These are phyloP conservation scores for Metschnikowia rubicola DNA, from an alignment of 805 yeast species.

Conservation along the genomic window DNA sequence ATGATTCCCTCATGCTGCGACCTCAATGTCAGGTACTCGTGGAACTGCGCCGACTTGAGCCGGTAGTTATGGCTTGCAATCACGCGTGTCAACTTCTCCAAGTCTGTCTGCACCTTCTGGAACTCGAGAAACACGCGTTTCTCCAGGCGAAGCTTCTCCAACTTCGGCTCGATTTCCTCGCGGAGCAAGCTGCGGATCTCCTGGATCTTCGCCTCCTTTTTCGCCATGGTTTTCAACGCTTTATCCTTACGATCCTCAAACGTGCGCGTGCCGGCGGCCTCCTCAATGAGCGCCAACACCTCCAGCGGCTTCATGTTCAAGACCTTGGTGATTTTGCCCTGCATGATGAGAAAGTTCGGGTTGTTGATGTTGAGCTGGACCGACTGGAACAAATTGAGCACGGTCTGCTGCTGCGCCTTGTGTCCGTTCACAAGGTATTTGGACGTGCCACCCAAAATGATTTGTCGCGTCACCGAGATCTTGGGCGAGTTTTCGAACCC, in stretches of 20 bases:
- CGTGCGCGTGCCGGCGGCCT: constrained; percentile 96
- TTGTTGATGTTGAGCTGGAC: constrained; percentile 95
- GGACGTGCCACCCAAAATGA: constrained; percentile 85
- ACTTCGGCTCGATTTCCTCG: constrained; percentile 92
- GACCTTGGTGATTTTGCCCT: constrained; percentile 96
- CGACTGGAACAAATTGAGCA: constrained; percentile 83
- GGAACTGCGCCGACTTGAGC: constrained; percentile 36
- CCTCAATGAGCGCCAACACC: constrained; percentile 86
- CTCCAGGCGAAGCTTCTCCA: constrained; percentile 75
- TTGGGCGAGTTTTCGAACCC: constrained; percentile 77
- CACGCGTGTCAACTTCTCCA: constrained; percentile 69
- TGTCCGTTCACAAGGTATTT: constrained; percentile 94
- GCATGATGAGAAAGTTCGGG: constrained; percentile 97
- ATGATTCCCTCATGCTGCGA: constrained; percentile 40
- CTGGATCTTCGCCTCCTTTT: constrained; percentile 79
- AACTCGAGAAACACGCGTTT: constrained; percentile 80
- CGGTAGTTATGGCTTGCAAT: constrained; percentile 76
- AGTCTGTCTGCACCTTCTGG: constrained; percentile 77
- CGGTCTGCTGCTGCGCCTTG: constrained; percentile 92
- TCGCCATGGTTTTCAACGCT: constrained; percentile 87
- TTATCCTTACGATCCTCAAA: constrained; percentile 91
- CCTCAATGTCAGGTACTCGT: constrained; percentile 42
- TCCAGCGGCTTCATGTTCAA: constrained; percentile 94
- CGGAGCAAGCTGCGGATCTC: constrained; percentile 69
- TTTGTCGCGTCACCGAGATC: constrained; percentile 88